Evolutionary conservation across 2,329 filamentous ascomycete genomes (phyloP).

Genomic region (Cordyceps cicadae): DNA sequence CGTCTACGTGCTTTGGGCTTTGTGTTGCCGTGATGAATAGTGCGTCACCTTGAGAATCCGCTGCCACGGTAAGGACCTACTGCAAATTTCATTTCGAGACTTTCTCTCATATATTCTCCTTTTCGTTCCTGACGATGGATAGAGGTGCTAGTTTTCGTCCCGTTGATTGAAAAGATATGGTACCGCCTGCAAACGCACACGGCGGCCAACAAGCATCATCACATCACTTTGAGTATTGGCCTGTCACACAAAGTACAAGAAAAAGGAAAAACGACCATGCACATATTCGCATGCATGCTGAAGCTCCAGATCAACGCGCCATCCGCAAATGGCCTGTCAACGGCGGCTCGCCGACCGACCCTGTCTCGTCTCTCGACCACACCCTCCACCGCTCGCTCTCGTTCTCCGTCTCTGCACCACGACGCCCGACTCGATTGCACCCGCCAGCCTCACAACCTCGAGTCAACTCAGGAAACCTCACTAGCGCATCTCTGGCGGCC

Average conservation of each 20-base stretch:
- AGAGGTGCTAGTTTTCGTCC: neutral
- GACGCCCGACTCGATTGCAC: conserved; percentile 6
- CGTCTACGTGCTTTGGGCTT: neutral
- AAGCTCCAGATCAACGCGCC: conserved; percentile 1
- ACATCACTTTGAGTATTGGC: neutral
- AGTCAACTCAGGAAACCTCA: conserved; percentile 2
- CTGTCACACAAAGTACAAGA: neutral
- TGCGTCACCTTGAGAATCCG: neutral
- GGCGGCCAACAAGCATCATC: neutral
- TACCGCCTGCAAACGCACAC: neutral
- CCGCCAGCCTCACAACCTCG: neutral
- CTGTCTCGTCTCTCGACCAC: neutral
- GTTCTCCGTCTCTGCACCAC: neutral
- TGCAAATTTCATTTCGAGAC: neutral
- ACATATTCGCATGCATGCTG: conserved; percentile 1
- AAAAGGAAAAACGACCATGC: conserved; percentile 5
- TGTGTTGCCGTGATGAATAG: neutral
- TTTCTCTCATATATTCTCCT: neutral
- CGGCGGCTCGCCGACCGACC: neutral
- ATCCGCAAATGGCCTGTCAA: neutral
- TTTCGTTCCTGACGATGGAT: neutral
- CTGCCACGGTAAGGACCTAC: neutral
- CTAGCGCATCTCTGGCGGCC: neutral
- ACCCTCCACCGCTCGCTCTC: conserved; percentile 3
- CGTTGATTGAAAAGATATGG: neutral